Percentiles rank a stretch among this genome's conserved stretches.
Evolutionary conservation across 129 eudicot genomes (phyloP).

Genomic region (Centrapalus pauciflorus): DNA sequence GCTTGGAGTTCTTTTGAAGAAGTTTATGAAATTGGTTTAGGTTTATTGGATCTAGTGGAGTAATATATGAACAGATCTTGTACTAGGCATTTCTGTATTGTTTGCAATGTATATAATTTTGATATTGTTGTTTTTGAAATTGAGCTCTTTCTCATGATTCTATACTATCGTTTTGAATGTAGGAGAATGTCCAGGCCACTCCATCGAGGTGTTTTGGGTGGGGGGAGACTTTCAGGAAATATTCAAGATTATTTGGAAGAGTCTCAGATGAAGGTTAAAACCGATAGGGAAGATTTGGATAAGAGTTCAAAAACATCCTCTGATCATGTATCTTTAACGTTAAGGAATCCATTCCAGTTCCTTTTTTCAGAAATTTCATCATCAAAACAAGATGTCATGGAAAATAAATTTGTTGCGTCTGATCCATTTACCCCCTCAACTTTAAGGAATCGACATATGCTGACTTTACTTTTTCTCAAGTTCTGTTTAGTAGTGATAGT

Average conservation of each 20-base stretch:
- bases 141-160: neutral
- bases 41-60: constrained; percentile 21
- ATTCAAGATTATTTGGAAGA: constrained; percentile 62
- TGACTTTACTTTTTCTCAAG: constrained; percentile 51
- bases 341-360: constrained; percentile 56
- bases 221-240: constrained; percentile 55
- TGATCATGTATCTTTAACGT: constrained; percentile 40
- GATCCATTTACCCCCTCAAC: constrained; percentile 50
- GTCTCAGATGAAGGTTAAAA: constrained; percentile 71
- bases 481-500: constrained; percentile 62
- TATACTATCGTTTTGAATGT: constrained; percentile 19
- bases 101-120: neutral
- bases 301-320: constrained; percentile 24
- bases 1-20: constrained; percentile 4
- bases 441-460: constrained; percentile 55
- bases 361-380: constrained; percentile 44
- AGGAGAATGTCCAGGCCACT: constrained; percentile 84
- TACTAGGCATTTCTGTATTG: neutral
- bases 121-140: neutral
- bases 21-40: neutral
- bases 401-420: constrained; percentile 51
- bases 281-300: constrained; percentile 69
- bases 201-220: constrained; percentile 68
- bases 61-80: constrained; percentile 11
- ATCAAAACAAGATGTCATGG: constrained; percentile 43